phyloP scores from a whole-genome alignment of 2,329 filamentous ascomycete genomes.

The Exophiala xenobiotica region DNA sequence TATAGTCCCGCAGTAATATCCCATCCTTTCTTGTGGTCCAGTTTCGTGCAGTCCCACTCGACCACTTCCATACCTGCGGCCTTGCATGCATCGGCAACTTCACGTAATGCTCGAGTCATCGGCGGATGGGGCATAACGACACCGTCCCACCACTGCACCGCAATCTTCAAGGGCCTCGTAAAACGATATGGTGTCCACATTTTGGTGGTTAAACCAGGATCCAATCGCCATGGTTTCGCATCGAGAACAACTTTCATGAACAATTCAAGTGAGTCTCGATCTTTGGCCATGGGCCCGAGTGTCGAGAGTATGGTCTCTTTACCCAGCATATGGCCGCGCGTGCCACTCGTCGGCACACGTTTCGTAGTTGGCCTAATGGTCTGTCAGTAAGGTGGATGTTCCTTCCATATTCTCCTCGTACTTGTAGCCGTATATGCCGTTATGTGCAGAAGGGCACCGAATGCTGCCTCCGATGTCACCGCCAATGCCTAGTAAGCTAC shows the following conservation, averaged over 20 bases:
- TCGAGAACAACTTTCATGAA: conserved; percentile 42
- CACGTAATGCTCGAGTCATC: conserved; percentile 50
- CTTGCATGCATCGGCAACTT: conserved; percentile 46
- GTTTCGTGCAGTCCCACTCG: conserved; percentile 52
- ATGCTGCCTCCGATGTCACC: conserved; percentile 51
- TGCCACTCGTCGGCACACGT: conserved; percentile 38
- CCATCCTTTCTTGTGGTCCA: conserved; percentile 51
- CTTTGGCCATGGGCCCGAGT: conserved; percentile 56
- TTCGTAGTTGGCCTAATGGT: conserved; percentile 36
- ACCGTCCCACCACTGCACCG: conserved; percentile 64
- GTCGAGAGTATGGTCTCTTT: conserved; percentile 43
- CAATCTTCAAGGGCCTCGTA: conserved; percentile 51
- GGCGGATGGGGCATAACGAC: conserved; percentile 66
- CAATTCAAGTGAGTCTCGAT: conserved; percentile 47
- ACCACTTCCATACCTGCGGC: conserved; percentile 52
- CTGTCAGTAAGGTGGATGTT: not conserved
- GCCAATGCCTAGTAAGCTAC: conserved; percentile 55
- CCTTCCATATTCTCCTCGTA: not conserved
- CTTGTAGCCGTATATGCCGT: conserved; percentile 40
- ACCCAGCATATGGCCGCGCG: not conserved
- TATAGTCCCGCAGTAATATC: conserved; percentile 49
- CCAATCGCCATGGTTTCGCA: conserved; percentile 53
- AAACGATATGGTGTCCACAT: not conserved
- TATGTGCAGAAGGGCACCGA: conserved; percentile 40
- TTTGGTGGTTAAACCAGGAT: conserved; percentile 51